Evolutionary conservation across 805 yeast species (phyloP).

Genomic region (Yarrowia osloensis): DNA sequence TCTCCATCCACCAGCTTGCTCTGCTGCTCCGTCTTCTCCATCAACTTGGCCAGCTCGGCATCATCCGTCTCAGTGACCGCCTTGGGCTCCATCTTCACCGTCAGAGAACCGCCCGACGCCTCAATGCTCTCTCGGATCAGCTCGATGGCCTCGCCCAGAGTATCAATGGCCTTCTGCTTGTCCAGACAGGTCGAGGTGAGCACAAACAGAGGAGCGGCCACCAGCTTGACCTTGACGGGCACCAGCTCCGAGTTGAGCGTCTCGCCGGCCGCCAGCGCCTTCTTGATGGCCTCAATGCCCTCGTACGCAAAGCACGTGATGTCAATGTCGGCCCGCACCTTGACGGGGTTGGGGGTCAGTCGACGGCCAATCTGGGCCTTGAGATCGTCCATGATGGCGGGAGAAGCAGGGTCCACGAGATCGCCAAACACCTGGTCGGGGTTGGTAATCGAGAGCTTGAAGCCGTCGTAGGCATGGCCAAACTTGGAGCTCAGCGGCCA

Average conservation of each 20-base stretch:
- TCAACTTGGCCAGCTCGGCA: constrained; percentile 92
- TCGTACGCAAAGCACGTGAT: constrained; percentile 96
- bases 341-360: constrained; percentile 96
- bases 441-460: constrained; percentile 93
- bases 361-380: constrained; percentile 86
- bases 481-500: constrained; percentile 96
- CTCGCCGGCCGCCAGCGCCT: constrained; percentile 86
- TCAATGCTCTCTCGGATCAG: constrained; percentile 70
- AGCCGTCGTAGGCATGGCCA: constrained; percentile 97
- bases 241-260: constrained; percentile 75
- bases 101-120: constrained; percentile 79
- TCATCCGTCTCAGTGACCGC: constrained; percentile 98
- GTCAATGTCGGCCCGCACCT: constrained; percentile 97
- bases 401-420: constrained; percentile 63
- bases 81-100: constrained; percentile 96
- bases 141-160: constrained; percentile 76
- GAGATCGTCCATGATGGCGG: constrained; percentile 78
- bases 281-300: constrained; percentile 95
- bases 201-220: constrained; percentile 96
- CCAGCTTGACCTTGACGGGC: constrained; percentile 90
- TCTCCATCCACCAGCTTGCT: constrained; percentile 83
- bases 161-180: constrained; percentile 81
- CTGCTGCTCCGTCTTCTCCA: constrained; percentile 90
- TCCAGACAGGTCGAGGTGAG: constrained; percentile 90
- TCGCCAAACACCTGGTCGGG: constrained; percentile 80